Base-by-base conservation (phyloP, 176 grass and related monocot genomes). In the Bolboschoenus planiculmis region DNA sequence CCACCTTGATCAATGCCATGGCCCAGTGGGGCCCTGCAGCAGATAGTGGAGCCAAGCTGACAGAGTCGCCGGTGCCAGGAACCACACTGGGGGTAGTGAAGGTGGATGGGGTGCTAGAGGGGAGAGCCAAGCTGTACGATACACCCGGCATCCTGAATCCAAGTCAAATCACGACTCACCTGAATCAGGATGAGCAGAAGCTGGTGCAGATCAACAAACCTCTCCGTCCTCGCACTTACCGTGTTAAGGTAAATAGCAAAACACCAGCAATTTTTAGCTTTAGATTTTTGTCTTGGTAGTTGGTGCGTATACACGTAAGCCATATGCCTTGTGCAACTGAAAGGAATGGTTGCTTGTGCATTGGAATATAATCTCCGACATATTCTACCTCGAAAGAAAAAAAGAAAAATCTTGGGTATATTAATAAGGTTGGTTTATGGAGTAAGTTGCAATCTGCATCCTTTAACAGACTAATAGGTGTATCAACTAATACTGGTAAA, bases 1-100 rank as follows among this genome's bases (percentile, higher is more conserved):
- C 96, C 1, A 98, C 92, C 0, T 80, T 95, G 79, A 88, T 95
- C 51, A 98, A 95, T 84, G 87, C 96, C 36, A 93, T 95, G 87
- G 87, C 83, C 9, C 70, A 85, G 31, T 98, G 79, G 79, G 79
- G 95, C 73, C 84, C 87, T 4, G 87, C 83, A 24, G 20, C 86
- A 0, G 78, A 44, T 10, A 81, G 81, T 14, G 43, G 60, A 31
- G 63, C 87, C 3, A 87, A 71, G 53, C 89, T 98, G 87, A 98
- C 92, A 4, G 96, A 98, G 84, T 88, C 96, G 0, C 90, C 92
- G 0, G 96, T 98, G 31, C 96, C 90, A 0, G 96, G 96, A 50
- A 98, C 96, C 10, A 98, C 92, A 26, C 84, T 98, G 34, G 92
- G 88, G 54, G 85, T 95, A 34, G 84, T 95, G 56, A 88, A 81